A percentile compares a stretch with the other conserved stretches of the same genome.
Conservation (phyloP, 257 asterid genomes). For the Misopates orontium region DNA sequence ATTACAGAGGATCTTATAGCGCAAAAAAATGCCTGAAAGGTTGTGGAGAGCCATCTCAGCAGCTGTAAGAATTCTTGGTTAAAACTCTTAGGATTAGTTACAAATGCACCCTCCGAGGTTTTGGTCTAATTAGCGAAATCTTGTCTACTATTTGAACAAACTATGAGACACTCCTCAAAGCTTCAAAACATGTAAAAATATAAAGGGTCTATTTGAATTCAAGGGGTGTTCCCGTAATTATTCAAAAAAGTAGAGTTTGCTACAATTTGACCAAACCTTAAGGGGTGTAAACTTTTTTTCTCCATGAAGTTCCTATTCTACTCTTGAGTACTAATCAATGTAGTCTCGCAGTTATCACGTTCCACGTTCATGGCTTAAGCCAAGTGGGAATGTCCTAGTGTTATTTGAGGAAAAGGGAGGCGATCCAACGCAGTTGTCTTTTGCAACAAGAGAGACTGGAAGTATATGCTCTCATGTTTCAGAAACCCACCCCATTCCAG, state of each 20-base stretch:
- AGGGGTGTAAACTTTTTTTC: neutral
- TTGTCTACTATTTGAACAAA: too few species aligned
- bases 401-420: slow-evolving; percentile 88
- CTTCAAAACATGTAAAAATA: too few species aligned
- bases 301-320: neutral
- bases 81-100: neutral
- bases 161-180: too few species aligned
- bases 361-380: slow-evolving; percentile 83
- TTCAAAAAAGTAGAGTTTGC: too few species aligned
- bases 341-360: slow-evolving; percentile 70
- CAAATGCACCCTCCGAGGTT: too few species aligned
- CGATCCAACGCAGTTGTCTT: slow-evolving; percentile 71
- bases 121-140: too few species aligned
- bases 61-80: slow-evolving; percentile 49
- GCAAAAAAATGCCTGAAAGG: slow-evolving; percentile 60
- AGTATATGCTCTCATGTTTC: slow-evolving; percentile 67
- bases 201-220: too few species aligned
- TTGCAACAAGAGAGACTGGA: slow-evolving; percentile 55
- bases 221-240: too few species aligned
- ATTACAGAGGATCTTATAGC: slow-evolving; percentile 65
- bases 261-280: too few species aligned
- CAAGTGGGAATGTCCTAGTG: slow-evolving; percentile 64
- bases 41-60: slow-evolving; percentile 88
- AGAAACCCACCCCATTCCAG: slow-evolving; percentile 71
- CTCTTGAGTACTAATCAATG: slow-evolving; percentile 10